These are phyloP conservation scores for Mortierella alpina DNA, from an alignment of 192 early-diverging fungal species.

Conservation along the genomic window DNA sequence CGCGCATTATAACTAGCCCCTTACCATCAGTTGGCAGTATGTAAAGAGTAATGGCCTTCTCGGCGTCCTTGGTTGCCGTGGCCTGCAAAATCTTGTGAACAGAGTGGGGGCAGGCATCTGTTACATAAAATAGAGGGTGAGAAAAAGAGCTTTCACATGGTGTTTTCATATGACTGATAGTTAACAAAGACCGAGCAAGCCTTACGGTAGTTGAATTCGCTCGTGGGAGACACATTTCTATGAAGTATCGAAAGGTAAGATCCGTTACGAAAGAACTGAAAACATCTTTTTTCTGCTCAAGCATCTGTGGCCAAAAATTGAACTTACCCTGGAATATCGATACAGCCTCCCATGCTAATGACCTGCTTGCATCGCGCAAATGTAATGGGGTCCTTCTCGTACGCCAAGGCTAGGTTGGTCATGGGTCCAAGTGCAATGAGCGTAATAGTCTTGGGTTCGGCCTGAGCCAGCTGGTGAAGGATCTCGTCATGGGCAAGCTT, in stretches of 20 bases:
- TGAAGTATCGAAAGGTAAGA: background rate
- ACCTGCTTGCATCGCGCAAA: conserved; percentile 60
- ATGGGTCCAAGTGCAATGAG: conserved; percentile 62
- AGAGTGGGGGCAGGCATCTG: conserved; percentile 53
- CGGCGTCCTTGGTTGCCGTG: conserved; percentile 37
- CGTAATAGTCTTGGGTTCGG: conserved; percentile 56
- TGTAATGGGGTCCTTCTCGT: conserved; percentile 52
- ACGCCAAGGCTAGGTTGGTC: conserved; percentile 61
- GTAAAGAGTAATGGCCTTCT: conserved; percentile 39
- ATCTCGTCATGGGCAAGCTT: conserved; percentile 58
- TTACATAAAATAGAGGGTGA: no score
- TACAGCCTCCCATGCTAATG: conserved; percentile 60
- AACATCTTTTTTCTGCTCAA: background rate
- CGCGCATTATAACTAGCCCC: background rate
- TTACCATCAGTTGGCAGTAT: conserved; percentile 64
- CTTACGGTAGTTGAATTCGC: conserved; percentile 60
- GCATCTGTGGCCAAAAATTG: background rate
- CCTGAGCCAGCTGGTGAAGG: conserved; percentile 52
- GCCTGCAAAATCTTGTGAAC: conserved; percentile 52
- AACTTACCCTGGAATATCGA: conserved; percentile 26
- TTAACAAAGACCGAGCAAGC: no score
- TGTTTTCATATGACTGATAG: no score
- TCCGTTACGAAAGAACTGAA: background rate
- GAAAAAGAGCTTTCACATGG: no score
- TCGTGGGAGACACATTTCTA: conserved; percentile 56